A percentile compares a stretch with the other conserved stretches of the same genome.
These are phyloP conservation scores for Kwoniella pini DNA, from an alignment of 768 basidiomycete genomes.

Conservation along the genomic window DNA sequence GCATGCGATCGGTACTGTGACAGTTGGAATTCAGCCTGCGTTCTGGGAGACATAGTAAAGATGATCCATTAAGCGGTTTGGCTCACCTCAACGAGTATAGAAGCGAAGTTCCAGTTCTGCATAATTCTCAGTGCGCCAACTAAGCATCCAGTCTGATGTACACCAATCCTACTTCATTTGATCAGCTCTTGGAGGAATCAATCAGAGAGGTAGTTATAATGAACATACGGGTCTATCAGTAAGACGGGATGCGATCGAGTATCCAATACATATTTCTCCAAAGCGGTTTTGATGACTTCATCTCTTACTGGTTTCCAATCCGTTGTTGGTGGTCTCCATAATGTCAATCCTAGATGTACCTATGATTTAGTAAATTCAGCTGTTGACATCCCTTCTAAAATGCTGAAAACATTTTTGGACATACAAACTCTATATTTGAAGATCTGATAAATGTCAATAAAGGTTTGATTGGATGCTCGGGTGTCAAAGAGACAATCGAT, in stretches of 20 bases:
- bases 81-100: slow-evolving; percentile 47
- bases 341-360: slow-evolving; percentile 46
- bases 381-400: too few relatives aligned
- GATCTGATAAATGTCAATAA: slow-evolving; percentile 32
- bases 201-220: not conserved
- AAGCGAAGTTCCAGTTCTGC: slow-evolving; percentile 53
- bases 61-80: too few relatives aligned
- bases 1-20: slow-evolving; percentile 48
- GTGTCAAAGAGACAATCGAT: slow-evolving; percentile 48
- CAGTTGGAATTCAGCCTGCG: not conserved
- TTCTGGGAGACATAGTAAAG: not conserved
- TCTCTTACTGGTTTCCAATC: slow-evolving; percentile 52
- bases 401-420: too few relatives aligned
- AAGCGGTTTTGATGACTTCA: slow-evolving; percentile 45
- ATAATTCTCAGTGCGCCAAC: slow-evolving; percentile 44
- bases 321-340: slow-evolving; percentile 34
- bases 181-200: not conserved
- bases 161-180: slow-evolving; percentile 37
- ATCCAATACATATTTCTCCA: slow-evolving; percentile 46
- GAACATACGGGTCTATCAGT: slow-evolving; percentile 48
- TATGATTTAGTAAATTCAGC: too few relatives aligned
- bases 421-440: slow-evolving; percentile 46
- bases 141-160: slow-evolving; percentile 50
- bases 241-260: slow-evolving; percentile 37
- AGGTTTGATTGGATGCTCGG: slow-evolving; percentile 49